These are phyloP conservation scores for Aspergillus uvarum DNA, from an alignment of 2,329 filamentous ascomycete genomes.

Conservation along the genomic window DNA sequence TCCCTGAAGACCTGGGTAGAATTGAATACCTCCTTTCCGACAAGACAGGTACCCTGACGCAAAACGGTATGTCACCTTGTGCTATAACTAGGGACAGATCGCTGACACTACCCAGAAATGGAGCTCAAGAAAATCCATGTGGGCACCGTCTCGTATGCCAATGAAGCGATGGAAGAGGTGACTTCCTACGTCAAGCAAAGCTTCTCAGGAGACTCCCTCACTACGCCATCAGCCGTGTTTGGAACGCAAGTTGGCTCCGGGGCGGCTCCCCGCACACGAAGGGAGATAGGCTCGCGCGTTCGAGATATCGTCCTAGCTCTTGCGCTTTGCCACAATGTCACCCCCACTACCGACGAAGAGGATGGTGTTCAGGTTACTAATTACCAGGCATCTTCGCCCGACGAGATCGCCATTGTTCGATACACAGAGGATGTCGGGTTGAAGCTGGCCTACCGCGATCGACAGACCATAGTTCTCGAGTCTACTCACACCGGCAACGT, in stretches of 20 bases:
- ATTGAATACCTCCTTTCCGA: slow-evolving; percentile 96
- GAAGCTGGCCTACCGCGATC: slow-evolving; percentile 78
- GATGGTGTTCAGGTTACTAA: slow-evolving; percentile 74
- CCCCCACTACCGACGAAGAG: slow-evolving; percentile 81
- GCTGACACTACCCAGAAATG: slow-evolving; percentile 65
- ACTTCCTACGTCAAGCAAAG: slow-evolving; percentile 79
- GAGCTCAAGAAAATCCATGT: slow-evolving; percentile 99
- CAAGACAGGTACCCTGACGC: slow-evolving; percentile 96
- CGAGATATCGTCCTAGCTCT: slow-evolving; percentile 89
- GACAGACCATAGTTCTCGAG: slow-evolving; percentile 79
- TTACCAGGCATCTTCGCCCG: slow-evolving; percentile 95
- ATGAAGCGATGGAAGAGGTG: slow-evolving; percentile 98
- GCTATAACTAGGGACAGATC: neutral
- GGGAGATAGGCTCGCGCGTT: slow-evolving; percentile 91
- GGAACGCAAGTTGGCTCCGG: slow-evolving; percentile 57
- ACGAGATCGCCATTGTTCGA: slow-evolving; percentile 95
- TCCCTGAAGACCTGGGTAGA: slow-evolving; percentile 90
- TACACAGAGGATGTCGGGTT: slow-evolving; percentile 94
- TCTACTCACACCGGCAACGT: slow-evolving; percentile 70
- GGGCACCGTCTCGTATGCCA: slow-evolving; percentile 95
- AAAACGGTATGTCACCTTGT: slow-evolving; percentile 62
- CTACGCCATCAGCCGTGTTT: slow-evolving; percentile 74
- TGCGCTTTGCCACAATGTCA: slow-evolving; percentile 95
- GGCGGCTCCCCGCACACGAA: slow-evolving; percentile 74
- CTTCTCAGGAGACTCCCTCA: slow-evolving; percentile 62